Conservation (phyloP, 495 filamentous ascomycete species). For the Chaetomium fimeti region DNA sequence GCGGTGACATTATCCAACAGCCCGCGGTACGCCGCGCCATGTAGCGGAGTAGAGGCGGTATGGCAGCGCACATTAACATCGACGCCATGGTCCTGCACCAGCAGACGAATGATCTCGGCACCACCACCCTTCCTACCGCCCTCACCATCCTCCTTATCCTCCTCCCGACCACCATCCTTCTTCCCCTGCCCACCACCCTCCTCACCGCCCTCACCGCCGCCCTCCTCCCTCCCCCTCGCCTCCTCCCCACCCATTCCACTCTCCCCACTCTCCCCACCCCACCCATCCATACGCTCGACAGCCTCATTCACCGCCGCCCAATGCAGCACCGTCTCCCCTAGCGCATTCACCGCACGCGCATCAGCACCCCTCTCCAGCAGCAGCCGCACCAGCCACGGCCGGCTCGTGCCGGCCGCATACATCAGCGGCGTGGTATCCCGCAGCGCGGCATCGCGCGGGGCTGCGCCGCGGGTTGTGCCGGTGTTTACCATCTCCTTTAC, state of each 20-base stretch:
- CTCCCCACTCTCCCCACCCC: neutral
- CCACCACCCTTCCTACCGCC: too few species aligned
- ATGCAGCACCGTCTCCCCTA: slow-evolving; percentile 16
- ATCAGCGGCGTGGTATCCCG: slow-evolving; percentile 11
- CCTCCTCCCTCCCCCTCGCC: neutral
- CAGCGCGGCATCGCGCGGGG: slow-evolving; percentile 1
- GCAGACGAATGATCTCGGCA: too few species aligned
- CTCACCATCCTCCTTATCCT: neutral
- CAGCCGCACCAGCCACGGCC: neutral
- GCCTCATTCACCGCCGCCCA: slow-evolving; percentile 13
- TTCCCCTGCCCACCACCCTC: neutral
- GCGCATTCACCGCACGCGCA: neutral
- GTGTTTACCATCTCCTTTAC: too few species aligned
- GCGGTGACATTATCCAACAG: too few species aligned
- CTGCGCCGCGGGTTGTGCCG: too few species aligned
- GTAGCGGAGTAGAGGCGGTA: too few species aligned
- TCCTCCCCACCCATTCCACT: neutral
- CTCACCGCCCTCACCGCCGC: too few species aligned
- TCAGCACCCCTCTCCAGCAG: slow-evolving; percentile 14
- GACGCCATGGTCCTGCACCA: too few species aligned
- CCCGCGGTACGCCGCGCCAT: too few species aligned
- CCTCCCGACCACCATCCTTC: neutral
- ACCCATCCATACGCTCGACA: too few species aligned
- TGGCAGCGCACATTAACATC: too few species aligned
- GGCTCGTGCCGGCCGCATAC: slow-evolving; percentile 10